Percentiles rank a stretch among this genome's conserved stretches.
Evolutionary conservation across 2,329 filamentous ascomycete species (phyloP).

Genomic region (Elsinoe batatas): DNA sequence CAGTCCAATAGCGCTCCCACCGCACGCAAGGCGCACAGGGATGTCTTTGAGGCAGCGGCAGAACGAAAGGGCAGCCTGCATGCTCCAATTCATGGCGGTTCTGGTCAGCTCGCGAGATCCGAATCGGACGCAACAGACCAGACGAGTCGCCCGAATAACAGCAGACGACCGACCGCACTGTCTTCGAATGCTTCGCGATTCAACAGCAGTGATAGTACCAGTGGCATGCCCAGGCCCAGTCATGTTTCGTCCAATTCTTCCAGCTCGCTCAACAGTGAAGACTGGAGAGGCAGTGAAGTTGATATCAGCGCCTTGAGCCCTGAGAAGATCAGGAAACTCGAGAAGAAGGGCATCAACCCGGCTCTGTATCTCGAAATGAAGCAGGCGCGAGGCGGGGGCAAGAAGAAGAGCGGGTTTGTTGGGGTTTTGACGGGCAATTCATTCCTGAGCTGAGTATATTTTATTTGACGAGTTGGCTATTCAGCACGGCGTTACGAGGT

Average conservation of each 20-base stretch:
- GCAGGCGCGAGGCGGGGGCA: constrained; percentile 31
- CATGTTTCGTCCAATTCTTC: neutral
- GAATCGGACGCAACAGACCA: neutral
- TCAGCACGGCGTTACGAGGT: constrained; percentile 6
- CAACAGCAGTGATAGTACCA: neutral
- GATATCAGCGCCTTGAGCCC: constrained; percentile 31
- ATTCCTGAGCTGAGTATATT: constrained; percentile 20
- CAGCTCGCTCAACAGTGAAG: constrained; percentile 19
- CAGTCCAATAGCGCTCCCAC: neutral
- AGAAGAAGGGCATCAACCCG: constrained; percentile 40
- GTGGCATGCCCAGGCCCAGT: neutral
- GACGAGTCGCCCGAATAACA: neutral
- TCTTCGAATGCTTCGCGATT: neutral
- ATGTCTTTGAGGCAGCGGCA: constrained; percentile 7
- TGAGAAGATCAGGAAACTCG: constrained; percentile 34
- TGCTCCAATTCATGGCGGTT: neutral
- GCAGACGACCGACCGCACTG: neutral
- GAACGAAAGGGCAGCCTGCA: neutral
- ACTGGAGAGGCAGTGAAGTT: constrained; percentile 32
- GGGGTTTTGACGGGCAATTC: constrained; percentile 27
- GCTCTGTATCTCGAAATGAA: constrained; percentile 40
- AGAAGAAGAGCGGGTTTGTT: constrained; percentile 20
- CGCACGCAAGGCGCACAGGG: neutral
- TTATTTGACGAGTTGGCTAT: neutral
- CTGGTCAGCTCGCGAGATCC: neutral